Base-by-base conservation (phyloP, 192 early-diverging fungal genomes). In the Spizellomyces sp. region DNA sequence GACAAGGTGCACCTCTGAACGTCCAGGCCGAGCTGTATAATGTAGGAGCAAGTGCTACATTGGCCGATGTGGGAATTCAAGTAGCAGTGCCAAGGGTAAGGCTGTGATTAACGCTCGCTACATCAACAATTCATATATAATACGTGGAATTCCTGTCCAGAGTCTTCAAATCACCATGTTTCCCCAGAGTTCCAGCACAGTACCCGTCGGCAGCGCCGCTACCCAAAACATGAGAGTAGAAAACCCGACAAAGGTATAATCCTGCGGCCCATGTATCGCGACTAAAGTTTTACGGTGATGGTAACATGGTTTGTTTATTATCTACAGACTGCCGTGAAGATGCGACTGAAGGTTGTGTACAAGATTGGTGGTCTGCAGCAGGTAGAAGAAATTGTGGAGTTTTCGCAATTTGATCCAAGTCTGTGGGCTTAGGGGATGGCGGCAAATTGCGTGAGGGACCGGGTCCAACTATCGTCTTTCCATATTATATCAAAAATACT, bases 61-160 rank as follows among this genome's bases (percentile, higher is more conserved):
- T 96, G 45, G 80, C 78, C 17, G 87, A 87, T 21, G 62, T 98
- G 22, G 83, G 85, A 58, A 92, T 99, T 74, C 87, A 94, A 78
- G 96, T 95, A 10, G 98, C 98, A 0, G 96, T 99, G 12, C 95
- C 95, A 22, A 95, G 94, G 79, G 84, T 86, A 61, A 42, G 69
- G 5, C 27, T 1, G 8, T 72, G 10, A 19, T 5, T 36, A 21
- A 9, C 22, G 2, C 47, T 42, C 17, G 17, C 64, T 19, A 8
- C 0, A 36, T 27, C 21, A 44, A 5, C 52, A 21, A 57, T 76
- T 44, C 55, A 58, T 55, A 56, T 27, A 46, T 67, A 48, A 65
- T 77, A 27, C 41, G 43, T 9, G 9, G 41, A 8, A 19, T 69
- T 6, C 27, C 3, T 36, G 27, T 36, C 27, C 54, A 79, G 83